Base-by-base conservation (phyloP, 2,329 filamentous ascomycete species). In the Aureobasidium pullulans region DNA sequence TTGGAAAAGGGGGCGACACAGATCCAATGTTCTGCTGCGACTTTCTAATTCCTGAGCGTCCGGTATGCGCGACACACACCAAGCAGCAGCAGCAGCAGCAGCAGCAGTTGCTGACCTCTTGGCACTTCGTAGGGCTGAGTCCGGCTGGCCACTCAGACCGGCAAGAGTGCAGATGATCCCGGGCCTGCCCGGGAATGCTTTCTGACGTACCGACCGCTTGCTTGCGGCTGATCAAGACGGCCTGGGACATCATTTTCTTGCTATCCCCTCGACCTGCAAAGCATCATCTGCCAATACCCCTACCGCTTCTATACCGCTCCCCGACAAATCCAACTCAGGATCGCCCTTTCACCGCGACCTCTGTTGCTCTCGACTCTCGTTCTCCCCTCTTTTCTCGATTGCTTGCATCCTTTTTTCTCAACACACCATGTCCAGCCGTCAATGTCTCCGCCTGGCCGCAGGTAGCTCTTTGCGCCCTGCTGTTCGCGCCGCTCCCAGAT, bases 391-490 rank as follows among this genome's bases (percentile, higher is more conserved):
- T 49, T 46, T 46, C 53, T 54, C 60, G 48, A 19, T 39, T 52
- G 37, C 29, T 29, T 31, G 37, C 42, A 11, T 47, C 48, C 49
- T 47, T 36, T 42, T 40, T 40, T 28, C 15, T 28, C 16, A 6
- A 10, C 40, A 40, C 50, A 58, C 50, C 67, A 72, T 73, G 71
- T 70, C 69, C 65, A 71, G 69, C 67, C 70, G 70, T 60, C 70
- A 71, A 67, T 72, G 70, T 63, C 65, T 73, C 54, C 67, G 71
- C 57, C 62, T 70, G 59, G 70, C 71, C 36, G 63, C 66, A 39
- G 63, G 61, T 57, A 62, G 62, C 39, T 53, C 62, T 49, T 47
- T 59, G 49, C 66, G 66, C 53, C 65, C 66, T 62, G 62, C 66
- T 44, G 63, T 71, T 42, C 68, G 68, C 54, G 65, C 62, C 23